Base-by-base conservation (phyloP, 108 stramenopile genomes). In the Cylindrotheca closterium region DNA sequence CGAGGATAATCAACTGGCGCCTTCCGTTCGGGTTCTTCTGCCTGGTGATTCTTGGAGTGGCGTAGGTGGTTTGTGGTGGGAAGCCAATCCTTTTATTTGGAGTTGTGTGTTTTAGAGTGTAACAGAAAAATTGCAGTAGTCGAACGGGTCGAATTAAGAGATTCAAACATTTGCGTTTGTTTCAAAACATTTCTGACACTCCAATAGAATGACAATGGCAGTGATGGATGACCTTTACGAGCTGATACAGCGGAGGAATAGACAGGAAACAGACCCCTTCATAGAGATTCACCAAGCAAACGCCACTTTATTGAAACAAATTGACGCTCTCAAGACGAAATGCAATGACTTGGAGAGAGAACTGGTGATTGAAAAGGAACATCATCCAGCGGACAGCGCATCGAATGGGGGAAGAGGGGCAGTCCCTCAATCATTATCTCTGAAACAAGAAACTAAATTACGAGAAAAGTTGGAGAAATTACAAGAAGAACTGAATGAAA, bases 391-490 rank as follows among this genome's bases (percentile, higher is more conserved):
- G 50, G 53, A 17, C 8, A 67, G 47, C 4, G 30, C 33, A 58
- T 49, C 37, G 2, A 70, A 51, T 12, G 77, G 42, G 21, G 68
- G 52, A 25, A 22, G 60, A 26, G 24, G 47, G 21, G 60, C 51
- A 3, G 31, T 53, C 17, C 21, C 74, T 7, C 46, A 58, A 30
- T 64, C 79, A 2, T 65, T 79, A 3, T 69, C 81, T 4, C 59
- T 78, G 0, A 55, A 65, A 53, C 71, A 70, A 28, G 79, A 93
- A 63, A 60, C 67, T 31, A 76, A 73, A 47, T 32, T 87, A 19
- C 77, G 80, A 29, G 87, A 87, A 51, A 79, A 93, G 65, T 49
- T 93, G 25, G 79, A 84, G 47, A 84, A 88, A 47, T 62, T 93
- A 8, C 88, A 88, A 52, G 82, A 73, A 50, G 79, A 87, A 48